Base-by-base conservation (phyloP, 2,329 filamentous ascomycete species). In the Xylariaceae sp. region DNA sequence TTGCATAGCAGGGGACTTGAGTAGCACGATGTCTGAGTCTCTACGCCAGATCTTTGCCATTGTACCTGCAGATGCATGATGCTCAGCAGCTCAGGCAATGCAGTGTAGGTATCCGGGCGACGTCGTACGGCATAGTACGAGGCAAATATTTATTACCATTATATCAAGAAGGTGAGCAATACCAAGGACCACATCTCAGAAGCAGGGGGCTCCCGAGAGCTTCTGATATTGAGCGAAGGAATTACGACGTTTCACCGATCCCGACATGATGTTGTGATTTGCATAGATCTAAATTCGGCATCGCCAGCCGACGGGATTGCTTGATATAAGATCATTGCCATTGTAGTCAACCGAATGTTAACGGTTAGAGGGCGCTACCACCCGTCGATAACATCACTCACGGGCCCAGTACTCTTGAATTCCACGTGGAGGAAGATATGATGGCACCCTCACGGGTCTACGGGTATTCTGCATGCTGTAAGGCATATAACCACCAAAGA, bases 91-190 rank as follows among this genome's bases (percentile, higher is more conserved):
- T 35, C 15, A 49, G 47, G 7, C 23, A 11, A 15, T 42, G 37
- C 37, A 9, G 37, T 47, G 50, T 8, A 67, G 59, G 65, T 64
- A 57, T 49, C 53, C 53, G 54, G 55, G 64, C 63, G 65, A 58
- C 53, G 66, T 66, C 53, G 65, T 65, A 64, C 65, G 49, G 62
- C 67, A 56, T 60, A 17, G 52, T 52, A 68, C 60, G 64, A 57
- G 51, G 48, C 55, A 48, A 30, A 61, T 59, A 60, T 50, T 30
- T 30, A 30, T 30, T 30, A 30, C 5, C 23, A 30, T 30, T 30
- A 62, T 59, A 66, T 61, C 56, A 62, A 59, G 55, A 51, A 48
- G 17, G 56, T 50, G 49, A 30, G 49, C 50, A 50, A 48, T 51
- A 47, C 52, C 50, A 47, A 35, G 53, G n/a, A 35, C 4, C 18